These are phyloP conservation scores for Rhizophagus sp. DNA, from an alignment of 192 early-diverging fungal genomes.

Conservation along the genomic window DNA sequence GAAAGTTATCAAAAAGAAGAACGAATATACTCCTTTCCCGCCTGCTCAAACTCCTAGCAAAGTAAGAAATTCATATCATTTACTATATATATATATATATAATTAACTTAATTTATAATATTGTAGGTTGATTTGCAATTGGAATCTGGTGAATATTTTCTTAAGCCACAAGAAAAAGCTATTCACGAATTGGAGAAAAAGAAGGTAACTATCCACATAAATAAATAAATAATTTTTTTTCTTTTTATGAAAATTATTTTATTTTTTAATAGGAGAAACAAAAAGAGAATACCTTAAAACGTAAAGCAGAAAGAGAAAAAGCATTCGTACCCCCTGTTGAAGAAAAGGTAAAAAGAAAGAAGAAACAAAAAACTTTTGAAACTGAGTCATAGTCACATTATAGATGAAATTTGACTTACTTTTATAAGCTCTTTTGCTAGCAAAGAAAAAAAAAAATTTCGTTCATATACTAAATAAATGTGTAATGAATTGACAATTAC, in stretches of 20 bases:
- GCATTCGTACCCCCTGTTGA: slow-evolving; percentile 84
- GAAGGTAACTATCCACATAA: slow-evolving; percentile 49
- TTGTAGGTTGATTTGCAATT: slow-evolving; percentile 80
- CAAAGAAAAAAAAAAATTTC: too few species aligned
- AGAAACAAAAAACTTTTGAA: slow-evolving; percentile 37
- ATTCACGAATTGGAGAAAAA: slow-evolving; percentile 69
- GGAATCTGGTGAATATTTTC: slow-evolving; percentile 96
- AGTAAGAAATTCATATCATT: slow-evolving; percentile 6
- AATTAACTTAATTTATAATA: not conserved
- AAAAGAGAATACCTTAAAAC: slow-evolving; percentile 66
- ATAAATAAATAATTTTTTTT: too few species aligned
- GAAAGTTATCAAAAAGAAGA: slow-evolving; percentile 60
- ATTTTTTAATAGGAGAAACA: slow-evolving; percentile 52
- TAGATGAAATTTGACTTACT: not conserved
- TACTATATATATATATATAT: not conserved
- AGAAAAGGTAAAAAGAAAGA: slow-evolving; percentile 40
- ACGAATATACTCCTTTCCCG: slow-evolving; percentile 89
- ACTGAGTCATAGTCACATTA: slow-evolving; percentile 11
- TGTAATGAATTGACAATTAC: too few species aligned
- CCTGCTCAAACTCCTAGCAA: slow-evolving; percentile 82
- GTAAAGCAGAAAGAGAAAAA: slow-evolving; percentile 71
- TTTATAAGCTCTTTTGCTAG: too few species aligned
- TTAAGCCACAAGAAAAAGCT: slow-evolving; percentile 69
- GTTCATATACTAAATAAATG: too few species aligned
- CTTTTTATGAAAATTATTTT: not conserved